phyloP scores from a whole-genome alignment of 345 rosid genomes.

The Bruguiera sexangula region DNA sequence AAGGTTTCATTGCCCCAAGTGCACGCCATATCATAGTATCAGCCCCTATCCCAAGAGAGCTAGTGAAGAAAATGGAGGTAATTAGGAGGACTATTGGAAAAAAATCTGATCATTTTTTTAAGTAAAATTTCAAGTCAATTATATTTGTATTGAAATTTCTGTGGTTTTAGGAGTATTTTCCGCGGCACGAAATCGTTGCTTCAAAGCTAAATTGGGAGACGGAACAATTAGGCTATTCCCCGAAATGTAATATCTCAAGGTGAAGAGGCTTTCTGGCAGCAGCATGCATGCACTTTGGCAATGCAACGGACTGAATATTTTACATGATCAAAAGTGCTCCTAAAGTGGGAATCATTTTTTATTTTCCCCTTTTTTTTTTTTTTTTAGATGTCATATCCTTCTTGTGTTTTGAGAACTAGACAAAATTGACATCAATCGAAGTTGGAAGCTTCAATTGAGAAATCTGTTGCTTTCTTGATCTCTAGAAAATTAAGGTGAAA shows the following conservation, averaged over 20 bases:
- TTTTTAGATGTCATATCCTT: neutral
- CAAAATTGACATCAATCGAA: neutral
- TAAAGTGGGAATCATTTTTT: conserved; percentile 14
- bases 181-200: conserved; percentile 69
- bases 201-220: conserved; percentile 76
- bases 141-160: neutral
- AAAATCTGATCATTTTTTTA: neutral
- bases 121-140: neutral
- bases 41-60: conserved; percentile 28
- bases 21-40: conserved; percentile 31
- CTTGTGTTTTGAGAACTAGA: neutral
- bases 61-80: conserved; percentile 39
- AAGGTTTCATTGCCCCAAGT: conserved; percentile 27
- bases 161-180: conserved; percentile 58
- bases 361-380: neutral
- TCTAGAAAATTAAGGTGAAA: neutral
- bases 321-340: conserved; percentile 20
- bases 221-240: conserved; percentile 43
- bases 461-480: neutral
- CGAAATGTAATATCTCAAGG: conserved; percentile 54
- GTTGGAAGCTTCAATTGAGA: neutral
- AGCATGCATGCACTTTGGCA: neutral
- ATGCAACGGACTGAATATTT: conserved; percentile 19
- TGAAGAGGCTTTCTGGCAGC: conserved; percentile 17
- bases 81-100: neutral